Evolutionary conservation across 2,329 filamentous ascomycete genomes (phyloP), one percentile per base, ranked within the genome.

Genomic region (Ophiostoma fasciatum): DNA sequence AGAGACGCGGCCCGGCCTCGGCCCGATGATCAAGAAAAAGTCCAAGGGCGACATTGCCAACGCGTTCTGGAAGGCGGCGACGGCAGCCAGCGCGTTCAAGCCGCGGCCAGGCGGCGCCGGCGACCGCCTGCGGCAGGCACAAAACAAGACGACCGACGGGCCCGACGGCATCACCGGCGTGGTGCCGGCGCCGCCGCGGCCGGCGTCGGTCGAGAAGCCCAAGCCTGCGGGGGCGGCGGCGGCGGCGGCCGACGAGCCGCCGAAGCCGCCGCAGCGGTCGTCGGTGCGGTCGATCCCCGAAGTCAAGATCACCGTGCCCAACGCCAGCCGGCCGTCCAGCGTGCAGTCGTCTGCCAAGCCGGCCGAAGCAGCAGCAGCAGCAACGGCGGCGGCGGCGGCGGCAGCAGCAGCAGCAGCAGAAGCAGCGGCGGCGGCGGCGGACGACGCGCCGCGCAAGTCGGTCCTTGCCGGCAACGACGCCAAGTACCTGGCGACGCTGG

Each of bases 131-230:
- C 66, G 79, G 37, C 71, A 77, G 35, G 61, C 66, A 25, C 68
- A 74, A 38, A 61, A 61, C 43, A 63, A 61, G 43, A 73, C 69
- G 38, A 55, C 57, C n/a, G 71, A 79, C 18, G 84, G 80, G 5
- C 81, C 84, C 7, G 87, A 94, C 59, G 88, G 87, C 3, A 93
- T 94, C 45, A 93, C 79, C 11, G 73, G 78, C 27, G 87, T 94
- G 26, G 80, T 94, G 17, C 82, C 82, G 18, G 82, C 85, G 4
- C 85, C 87, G 3, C 69, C 62, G 12, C 61, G 65, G 21, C 61
- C 66, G 1, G 46, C 51, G 8, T 58, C 60, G 3, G 48, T 48
- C 3, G 55, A 61, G 9, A 58, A 61, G 37, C 44, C 51, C 7
- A 54, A 51, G 48, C 42, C 51, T 18, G 36, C 38, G 1, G 58